Conservation (phyloP, 257 asterid genomes). For the Solanum gracilifrons region DNA sequence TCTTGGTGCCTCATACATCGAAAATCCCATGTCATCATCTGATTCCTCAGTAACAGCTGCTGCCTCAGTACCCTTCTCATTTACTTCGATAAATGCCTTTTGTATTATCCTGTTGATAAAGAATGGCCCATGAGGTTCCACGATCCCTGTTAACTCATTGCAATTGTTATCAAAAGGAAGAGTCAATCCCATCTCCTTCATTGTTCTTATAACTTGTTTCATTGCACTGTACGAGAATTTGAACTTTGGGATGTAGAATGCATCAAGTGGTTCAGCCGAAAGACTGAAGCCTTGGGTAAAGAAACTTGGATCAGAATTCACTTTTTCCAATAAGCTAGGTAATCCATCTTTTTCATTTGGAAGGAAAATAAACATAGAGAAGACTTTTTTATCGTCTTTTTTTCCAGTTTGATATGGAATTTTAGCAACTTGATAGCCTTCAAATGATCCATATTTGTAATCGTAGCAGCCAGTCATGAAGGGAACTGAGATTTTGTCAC, state of each 20-base stretch:
- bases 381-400: no score
- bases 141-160: not conserved
- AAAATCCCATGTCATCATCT: not conserved
- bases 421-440: no score
- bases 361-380: no score
- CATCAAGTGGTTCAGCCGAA: not conserved
- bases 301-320: no score
- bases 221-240: not conserved
- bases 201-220: not conserved
- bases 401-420: no score
- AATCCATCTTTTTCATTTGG: no score
- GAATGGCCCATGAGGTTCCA: not conserved
- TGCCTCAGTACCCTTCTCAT: not conserved
- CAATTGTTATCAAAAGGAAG: not conserved
- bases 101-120: not conserved
- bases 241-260: not conserved
- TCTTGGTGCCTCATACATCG: not conserved
- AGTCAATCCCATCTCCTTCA: not conserved
- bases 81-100: not conserved
- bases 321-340: no score
- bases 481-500: no score
- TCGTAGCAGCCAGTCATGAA: no score
- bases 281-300: no score
- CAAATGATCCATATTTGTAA: no score
- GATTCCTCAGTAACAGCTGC: not conserved